Evolutionary conservation across 495 filamentous ascomycete genomes (phyloP).

Genomic region (Penicillium parvum): DNA sequence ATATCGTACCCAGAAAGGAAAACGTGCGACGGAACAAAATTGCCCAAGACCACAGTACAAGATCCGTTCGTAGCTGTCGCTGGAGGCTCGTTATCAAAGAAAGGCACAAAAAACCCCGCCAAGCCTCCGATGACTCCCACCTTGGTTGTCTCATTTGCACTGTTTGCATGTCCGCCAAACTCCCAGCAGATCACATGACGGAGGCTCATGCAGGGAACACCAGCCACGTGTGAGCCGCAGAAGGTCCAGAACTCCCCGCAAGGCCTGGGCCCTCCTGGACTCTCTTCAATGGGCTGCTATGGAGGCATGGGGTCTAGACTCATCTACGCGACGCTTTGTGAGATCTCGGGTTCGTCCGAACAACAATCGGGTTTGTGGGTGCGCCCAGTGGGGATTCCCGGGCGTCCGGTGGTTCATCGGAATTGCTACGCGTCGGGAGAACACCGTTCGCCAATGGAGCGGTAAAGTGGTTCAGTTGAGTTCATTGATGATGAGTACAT

Average conservation of each 20-base stretch:
- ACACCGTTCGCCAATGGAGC: too few species aligned
- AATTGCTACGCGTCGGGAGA: not conserved
- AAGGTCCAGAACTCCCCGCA: conserved; percentile 27
- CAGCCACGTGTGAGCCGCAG: conserved; percentile 1
- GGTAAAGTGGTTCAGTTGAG: too few species aligned
- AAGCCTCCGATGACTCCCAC: conserved; percentile 35
- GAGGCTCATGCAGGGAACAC: too few species aligned
- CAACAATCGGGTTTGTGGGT: conserved; percentile 6
- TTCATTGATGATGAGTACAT: conserved; percentile 11
- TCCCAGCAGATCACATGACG: not conserved
- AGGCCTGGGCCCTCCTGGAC: conserved; percentile 34
- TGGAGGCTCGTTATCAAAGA: conserved; percentile 16
- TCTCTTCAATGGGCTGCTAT: conserved; percentile 15
- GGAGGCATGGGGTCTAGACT: conserved; percentile 31
- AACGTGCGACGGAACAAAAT: too few species aligned
- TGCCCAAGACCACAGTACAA: too few species aligned
- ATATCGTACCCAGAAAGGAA: conserved; percentile 1
- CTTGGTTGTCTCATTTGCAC: conserved; percentile 31
- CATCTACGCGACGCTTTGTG: not conserved
- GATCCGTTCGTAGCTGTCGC: too few species aligned
- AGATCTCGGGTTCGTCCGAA: conserved; percentile 9
- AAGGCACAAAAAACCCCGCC: conserved; percentile 34
- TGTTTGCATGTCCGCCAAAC: conserved; percentile 20
- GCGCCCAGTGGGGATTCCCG: not conserved
- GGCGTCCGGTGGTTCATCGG: not conserved